These are phyloP conservation scores for Epichloe glyceriae DNA, from an alignment of 2,329 filamentous ascomycete genomes.

Conservation along the genomic window DNA sequence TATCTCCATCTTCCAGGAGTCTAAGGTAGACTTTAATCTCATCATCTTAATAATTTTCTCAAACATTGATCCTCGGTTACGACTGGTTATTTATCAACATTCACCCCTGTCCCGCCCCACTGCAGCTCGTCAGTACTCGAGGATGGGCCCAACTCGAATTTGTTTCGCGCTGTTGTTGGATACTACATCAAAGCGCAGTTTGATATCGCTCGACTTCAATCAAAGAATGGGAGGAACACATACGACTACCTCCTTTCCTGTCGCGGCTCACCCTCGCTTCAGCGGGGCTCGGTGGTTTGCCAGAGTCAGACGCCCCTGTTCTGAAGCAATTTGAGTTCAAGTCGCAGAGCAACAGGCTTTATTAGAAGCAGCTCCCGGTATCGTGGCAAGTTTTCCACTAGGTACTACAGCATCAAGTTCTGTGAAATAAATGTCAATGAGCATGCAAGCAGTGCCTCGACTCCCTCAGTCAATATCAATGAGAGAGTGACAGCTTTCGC, in stretches of 20 bases:
- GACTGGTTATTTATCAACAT: background rate
- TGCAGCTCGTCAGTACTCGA: background rate
- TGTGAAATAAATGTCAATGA: too few relatives aligned
- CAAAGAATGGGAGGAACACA: background rate
- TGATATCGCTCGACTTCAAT: background rate
- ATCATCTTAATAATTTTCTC: background rate
- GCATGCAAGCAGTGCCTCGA: too few relatives aligned
- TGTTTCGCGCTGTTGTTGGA: background rate
- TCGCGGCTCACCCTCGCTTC: background rate
- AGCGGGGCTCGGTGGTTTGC: background rate
- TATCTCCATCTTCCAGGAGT: slow-evolving; percentile 24
- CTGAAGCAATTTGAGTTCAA: background rate
- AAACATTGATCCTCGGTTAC: background rate
- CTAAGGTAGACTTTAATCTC: slow-evolving; percentile 9
- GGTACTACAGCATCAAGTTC: background rate
- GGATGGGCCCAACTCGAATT: background rate
- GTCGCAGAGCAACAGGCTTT: slow-evolving; percentile 6
- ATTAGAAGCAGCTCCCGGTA: slow-evolving; percentile 4
- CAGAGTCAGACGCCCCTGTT: background rate
- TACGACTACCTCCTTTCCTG: background rate
- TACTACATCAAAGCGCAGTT: background rate
- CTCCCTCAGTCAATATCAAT: too few relatives aligned
- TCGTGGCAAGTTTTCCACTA: background rate
- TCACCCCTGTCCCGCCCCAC: background rate
- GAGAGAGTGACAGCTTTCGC: too few relatives aligned